Conservation (phyloP, 306 rosid genomes). For the Crataegus laevigata region DNA sequence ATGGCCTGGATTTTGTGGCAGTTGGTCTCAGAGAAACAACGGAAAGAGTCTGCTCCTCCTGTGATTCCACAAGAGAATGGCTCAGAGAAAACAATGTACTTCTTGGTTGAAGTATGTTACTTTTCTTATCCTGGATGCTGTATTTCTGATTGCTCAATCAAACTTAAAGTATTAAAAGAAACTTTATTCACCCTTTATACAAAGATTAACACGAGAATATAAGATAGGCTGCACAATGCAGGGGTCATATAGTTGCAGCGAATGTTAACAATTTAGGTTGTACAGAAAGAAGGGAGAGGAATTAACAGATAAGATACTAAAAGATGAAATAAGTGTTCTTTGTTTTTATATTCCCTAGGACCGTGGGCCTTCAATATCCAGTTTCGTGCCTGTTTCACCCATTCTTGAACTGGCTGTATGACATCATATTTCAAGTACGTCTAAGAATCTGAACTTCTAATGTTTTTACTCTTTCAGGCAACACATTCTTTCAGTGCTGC, state of each 20-base stretch:
- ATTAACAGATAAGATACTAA: background rate
- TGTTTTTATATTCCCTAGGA: background rate
- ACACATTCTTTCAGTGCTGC: constrained; percentile 58
- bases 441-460: background rate
- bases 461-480: constrained; percentile 47
- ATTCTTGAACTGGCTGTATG: constrained; percentile 7
- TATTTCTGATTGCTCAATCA: background rate
- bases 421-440: background rate
- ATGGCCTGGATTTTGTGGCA: constrained; percentile 33
- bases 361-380: background rate
- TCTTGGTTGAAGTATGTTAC: constrained; percentile 87
- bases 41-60: constrained; percentile 98
- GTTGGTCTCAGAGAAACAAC: constrained; percentile 94
- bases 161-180: background rate
- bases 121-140: constrained; percentile 7
- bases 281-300: background rate
- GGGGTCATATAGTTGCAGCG: too few species aligned
- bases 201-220: too few species aligned
- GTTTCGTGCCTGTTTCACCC: background rate
- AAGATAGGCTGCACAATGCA: too few species aligned
- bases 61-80: constrained; percentile 45
- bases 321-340: background rate
- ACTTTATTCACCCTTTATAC: background rate
- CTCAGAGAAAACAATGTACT: constrained; percentile 66
- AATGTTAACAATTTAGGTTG: too few species aligned